These are phyloP conservation scores for Botryobasidium botryosum DNA, from an alignment of 768 basidiomycete genomes.

Conservation along the genomic window DNA sequence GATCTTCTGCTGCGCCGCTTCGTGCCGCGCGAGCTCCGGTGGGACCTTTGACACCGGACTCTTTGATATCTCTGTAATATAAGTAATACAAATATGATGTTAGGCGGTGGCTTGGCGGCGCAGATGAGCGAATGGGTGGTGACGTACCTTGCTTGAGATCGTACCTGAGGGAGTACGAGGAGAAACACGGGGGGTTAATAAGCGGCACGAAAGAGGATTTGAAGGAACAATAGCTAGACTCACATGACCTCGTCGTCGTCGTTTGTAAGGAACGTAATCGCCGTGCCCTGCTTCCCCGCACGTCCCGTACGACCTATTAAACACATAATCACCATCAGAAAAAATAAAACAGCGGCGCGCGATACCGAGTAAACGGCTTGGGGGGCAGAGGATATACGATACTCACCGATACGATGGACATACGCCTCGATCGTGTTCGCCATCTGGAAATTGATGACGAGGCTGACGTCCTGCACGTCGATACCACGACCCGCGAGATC, in stretches of 20 bases:
- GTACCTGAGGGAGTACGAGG: too few species aligned
- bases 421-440: constrained; percentile 90
- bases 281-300: constrained; percentile 83
- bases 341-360: too few species aligned
- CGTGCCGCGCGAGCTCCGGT: constrained; percentile 76
- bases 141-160: constrained; percentile 78
- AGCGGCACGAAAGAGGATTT: constrained; percentile 7
- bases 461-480: constrained; percentile 89
- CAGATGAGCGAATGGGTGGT: neutral
- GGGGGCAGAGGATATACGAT: too few species aligned
- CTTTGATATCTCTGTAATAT: constrained; percentile 66
- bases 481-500: constrained; percentile 98
- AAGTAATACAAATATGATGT: neutral
- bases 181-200: constrained; percentile 3
- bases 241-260: constrained; percentile 97
- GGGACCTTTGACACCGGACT: constrained; percentile 85
- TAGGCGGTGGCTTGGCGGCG: neutral
- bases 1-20: constrained; percentile 78
- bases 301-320: constrained; percentile 80
- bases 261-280: constrained; percentile 92
- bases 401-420: constrained; percentile 91
- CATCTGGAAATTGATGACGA: constrained; percentile 99
- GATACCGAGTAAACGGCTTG: neutral
- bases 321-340: neutral
- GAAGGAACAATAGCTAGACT: constrained; percentile 27